Percentiles rank a stretch among this genome's conserved stretches.
These are phyloP conservation scores for Ocimum tenuiflorum DNA, from an alignment of 257 asterid species.

Conservation along the genomic window DNA sequence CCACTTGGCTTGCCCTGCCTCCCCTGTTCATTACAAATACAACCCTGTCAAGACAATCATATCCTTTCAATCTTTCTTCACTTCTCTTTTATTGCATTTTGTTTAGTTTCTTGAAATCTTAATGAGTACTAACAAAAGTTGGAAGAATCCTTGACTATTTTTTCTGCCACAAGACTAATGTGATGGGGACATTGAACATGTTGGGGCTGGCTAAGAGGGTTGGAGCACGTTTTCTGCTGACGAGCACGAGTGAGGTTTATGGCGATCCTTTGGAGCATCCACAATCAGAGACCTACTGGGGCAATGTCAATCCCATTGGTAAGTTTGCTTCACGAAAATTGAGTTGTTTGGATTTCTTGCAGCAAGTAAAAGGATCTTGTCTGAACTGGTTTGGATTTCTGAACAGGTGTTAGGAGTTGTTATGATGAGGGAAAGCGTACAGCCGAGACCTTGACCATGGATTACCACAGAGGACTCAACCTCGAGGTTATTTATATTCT, in stretches of 20 bases:
- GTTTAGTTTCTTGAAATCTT: too few species aligned
- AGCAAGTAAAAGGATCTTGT: background rate
- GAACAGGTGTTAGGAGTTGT: conserved; percentile 82
- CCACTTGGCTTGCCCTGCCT: conserved; percentile 96
- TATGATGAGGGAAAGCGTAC: conserved; percentile 89
- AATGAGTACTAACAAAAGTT: too few species aligned
- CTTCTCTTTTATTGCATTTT: background rate
- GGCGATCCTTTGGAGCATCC: conserved; percentile 94
- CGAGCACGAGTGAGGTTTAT: conserved; percentile 90
- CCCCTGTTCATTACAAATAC: conserved; percentile 86
- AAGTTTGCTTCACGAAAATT: conserved; percentile 16
- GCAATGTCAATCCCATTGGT: conserved; percentile 93
- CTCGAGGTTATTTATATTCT: conserved; percentile 54
- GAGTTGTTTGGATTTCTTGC: background rate
- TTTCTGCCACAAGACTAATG: conserved; percentile 78
- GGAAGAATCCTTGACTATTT: conserved; percentile 41
- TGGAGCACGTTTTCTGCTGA: conserved; percentile 71
- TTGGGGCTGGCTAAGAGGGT: conserved; percentile 85
- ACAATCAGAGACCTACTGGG: conserved; percentile 82
- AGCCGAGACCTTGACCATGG: conserved; percentile 89
- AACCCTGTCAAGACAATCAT: conserved; percentile 93
- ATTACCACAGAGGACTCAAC: conserved; percentile 78
- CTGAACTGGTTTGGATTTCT: conserved; percentile 7
- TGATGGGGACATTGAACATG: conserved; percentile 97
- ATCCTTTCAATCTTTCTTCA: conserved; percentile 37